A percentile compares a stretch with the other conserved stretches of the same genome.
These are phyloP conservation scores for Betula pendula DNA, from an alignment of 306 rosid genomes.

Conservation along the genomic window DNA sequence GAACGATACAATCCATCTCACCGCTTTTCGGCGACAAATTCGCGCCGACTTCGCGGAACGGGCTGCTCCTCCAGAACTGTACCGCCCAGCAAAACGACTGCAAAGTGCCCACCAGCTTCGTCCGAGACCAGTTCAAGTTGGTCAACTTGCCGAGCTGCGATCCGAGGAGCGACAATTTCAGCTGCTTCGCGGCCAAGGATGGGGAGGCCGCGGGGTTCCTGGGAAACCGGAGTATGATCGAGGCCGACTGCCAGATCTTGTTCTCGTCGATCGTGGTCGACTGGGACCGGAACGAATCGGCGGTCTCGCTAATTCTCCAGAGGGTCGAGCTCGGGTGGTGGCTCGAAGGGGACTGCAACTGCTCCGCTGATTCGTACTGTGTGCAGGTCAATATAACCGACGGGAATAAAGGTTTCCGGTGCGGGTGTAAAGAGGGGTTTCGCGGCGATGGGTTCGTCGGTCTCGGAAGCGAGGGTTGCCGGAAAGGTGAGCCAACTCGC, in stretches of 20 bases:
- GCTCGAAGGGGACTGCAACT: slow-evolving; percentile 37
- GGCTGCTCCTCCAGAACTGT: slow-evolving; percentile 61
- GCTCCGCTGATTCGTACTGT: slow-evolving; percentile 39
- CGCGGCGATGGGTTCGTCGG: slow-evolving; percentile 60
- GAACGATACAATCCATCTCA: slow-evolving; percentile 28
- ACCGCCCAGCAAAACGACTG: slow-evolving; percentile 31
- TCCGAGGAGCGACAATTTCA: slow-evolving; percentile 28
- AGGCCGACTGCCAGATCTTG: slow-evolving; percentile 39
- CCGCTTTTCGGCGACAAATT: slow-evolving; percentile 40
- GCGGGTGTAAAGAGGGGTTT: slow-evolving; percentile 53
- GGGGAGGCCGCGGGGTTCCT: slow-evolving; percentile 3
- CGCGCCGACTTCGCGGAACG: slow-evolving; percentile 47
- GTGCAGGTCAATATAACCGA: background rate
- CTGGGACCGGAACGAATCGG: slow-evolving; percentile 17
- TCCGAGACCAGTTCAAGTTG: slow-evolving; percentile 22
- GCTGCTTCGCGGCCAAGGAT: slow-evolving; percentile 43
- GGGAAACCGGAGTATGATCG: background rate
- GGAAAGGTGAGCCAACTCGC: slow-evolving; percentile 59
- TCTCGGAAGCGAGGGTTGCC: slow-evolving; percentile 52
- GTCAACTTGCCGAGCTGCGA: slow-evolving; percentile 22
- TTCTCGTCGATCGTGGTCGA: slow-evolving; percentile 50
- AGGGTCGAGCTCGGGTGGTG: slow-evolving; percentile 78
- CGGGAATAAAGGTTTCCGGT: slow-evolving; percentile 39
- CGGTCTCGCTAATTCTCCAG: slow-evolving; percentile 46
- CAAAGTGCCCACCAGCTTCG: slow-evolving; percentile 33